Base-by-base conservation (phyloP, 257 asterid species). In the Fraxinus americana region DNA sequence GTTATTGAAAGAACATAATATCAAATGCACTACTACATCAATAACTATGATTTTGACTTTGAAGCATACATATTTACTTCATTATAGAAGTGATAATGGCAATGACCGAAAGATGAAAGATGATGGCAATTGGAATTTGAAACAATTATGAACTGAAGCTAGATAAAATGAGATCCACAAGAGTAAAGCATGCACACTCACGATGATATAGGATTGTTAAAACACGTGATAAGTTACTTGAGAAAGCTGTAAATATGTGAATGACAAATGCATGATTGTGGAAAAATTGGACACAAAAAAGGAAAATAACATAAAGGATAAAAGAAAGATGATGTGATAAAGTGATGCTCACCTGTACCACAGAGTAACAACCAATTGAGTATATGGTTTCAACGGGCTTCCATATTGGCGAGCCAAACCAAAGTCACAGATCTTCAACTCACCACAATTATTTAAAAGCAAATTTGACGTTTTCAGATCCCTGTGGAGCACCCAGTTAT, bases 391-490 rank as follows among this genome's bases (percentile, higher is more conserved):
- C 86, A 91, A 75, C 32, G 98, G 98, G 83, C 92, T 92, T 67
- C 98, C 98, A 80, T 94, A 94, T 65, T 94, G 98, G 29, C 98
- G 97, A 78, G 98, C 96, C 80, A 94, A 84, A 45, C 98, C 98
- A 78, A 94, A 94, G 86, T 94, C 98, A 63, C 98, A 94, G 34
- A 94, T 94, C 86, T 94, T 94, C 89, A 94, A 84, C 84, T 94
- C 94, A 80, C 97, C 97, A 4, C 93, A 84, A 79, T 94, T 91
- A 80, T 94, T 90, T 75, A 92, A 75, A 78, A 94, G 96, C 83
- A 94, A 85, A 84, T 94, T 94, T 38, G 98, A 94, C 54, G 98
- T 92, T 83, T 94, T 94, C 41, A 94, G 77, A 87, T 94, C 98
- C 36, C 98, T 84, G 69, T 94, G 98, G 70, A 94, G 91, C 69